phyloP scores from a whole-genome alignment of 768 basidiomycete species.

The Naematelia encephala region DNA sequence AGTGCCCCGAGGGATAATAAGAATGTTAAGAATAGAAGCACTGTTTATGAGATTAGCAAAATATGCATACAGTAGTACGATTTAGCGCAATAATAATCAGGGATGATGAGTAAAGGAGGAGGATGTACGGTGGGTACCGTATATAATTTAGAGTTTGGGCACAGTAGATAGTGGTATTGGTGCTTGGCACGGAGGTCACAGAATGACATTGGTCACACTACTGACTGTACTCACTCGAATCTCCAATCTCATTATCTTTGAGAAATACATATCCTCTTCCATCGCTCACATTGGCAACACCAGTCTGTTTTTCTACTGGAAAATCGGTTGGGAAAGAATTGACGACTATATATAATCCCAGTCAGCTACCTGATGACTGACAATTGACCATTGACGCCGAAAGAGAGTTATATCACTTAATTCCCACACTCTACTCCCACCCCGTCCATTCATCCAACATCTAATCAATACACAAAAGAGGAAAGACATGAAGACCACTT shows the following conservation, averaged over 20 bases:
- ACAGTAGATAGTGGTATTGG: no score
- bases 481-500: no score
- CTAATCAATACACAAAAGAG: no score
- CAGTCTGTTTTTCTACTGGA: constrained; percentile 20
- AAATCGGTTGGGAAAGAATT: constrained; percentile 32
- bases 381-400: not conserved
- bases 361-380: not conserved
- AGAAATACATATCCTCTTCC: constrained; percentile 27
- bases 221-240: constrained; percentile 27
- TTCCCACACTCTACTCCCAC: no score
- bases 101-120: not conserved
- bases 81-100: not conserved
- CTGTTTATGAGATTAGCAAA: constrained; percentile 10
- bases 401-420: not conserved
- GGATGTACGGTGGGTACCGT: no score
- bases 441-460: no score
- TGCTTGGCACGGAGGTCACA: no score
- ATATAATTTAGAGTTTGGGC: no score
- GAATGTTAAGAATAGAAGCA: constrained; percentile 29
- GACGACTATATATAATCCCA: constrained; percentile 13
- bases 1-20: constrained; percentile 14
- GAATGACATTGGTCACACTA: no score
- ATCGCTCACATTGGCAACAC: not conserved
- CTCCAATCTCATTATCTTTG: constrained; percentile 14
- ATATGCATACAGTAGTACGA: not conserved